A percentile compares a stretch with the other conserved stretches of the same genome.
These are phyloP conservation scores for Saccharomycopsis hybrid DNA, from an alignment of 1,139 yeast species.

Conservation along the genomic window DNA sequence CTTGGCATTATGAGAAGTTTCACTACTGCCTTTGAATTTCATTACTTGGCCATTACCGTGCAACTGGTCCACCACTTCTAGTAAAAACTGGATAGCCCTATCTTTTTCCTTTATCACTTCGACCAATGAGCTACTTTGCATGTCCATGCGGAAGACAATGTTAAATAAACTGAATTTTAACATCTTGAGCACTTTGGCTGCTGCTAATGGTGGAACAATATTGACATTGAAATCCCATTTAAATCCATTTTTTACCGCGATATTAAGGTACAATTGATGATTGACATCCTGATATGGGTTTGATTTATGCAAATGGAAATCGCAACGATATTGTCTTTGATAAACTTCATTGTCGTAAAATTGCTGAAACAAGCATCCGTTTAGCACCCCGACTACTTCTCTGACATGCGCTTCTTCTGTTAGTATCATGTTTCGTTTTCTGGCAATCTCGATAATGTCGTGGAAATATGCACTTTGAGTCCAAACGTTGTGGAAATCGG, in stretches of 20 bases:
- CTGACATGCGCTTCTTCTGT: slow-evolving; percentile 4
- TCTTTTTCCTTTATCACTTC: slow-evolving; percentile 13
- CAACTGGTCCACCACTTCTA: slow-evolving; percentile 5
- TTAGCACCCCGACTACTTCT: slow-evolving; percentile 13
- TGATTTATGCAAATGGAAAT: slow-evolving; percentile 3
- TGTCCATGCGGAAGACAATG: slow-evolving; percentile 9
- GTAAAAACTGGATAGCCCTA: slow-evolving; percentile 7
- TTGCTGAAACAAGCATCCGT: slow-evolving; percentile 18
- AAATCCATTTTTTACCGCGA: slow-evolving; percentile 5
- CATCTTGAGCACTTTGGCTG: slow-evolving; percentile 8
- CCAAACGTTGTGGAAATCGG: slow-evolving; percentile 19
- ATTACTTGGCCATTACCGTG: slow-evolving; percentile 4
- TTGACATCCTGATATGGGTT: slow-evolving; percentile 4
- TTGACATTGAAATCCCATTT: slow-evolving; percentile 18
- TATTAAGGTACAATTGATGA: slow-evolving; percentile 3
- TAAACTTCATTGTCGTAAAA: not conserved
- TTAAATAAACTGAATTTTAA: slow-evolving; percentile 16
- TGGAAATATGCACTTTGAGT: slow-evolving; percentile 3
- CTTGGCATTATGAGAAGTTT: not conserved
- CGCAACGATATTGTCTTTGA: slow-evolving; percentile 4
- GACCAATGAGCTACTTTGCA: slow-evolving; percentile 5
- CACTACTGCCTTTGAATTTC: slow-evolving; percentile 4
- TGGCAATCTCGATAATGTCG: slow-evolving; percentile 5
- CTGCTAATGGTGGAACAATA: not conserved
- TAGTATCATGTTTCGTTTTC: not conserved